Base-by-base conservation (phyloP, 352 stramenopile species). In the Pythium vanterpoolii region DNA sequence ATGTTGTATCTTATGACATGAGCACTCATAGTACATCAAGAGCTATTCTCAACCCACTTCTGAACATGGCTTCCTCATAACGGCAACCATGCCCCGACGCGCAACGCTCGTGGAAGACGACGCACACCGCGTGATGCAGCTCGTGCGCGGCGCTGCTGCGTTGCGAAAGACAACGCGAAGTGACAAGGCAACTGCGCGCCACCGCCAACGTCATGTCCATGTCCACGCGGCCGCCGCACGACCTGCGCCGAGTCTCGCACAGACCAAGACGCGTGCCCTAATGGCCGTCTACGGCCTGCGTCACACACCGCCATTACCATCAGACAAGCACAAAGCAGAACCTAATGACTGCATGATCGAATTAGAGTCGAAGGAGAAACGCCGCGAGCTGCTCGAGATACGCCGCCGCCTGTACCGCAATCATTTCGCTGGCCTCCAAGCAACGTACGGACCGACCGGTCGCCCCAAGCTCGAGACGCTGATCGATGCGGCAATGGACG, bases 71-170 rank as follows among this genome's bases (percentile, higher is more conserved):
- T 60, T 52, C 59, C 8, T 9, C 18, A 48, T 11, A 21, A 19
- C 47, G 27, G 23, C 47, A 30, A 52, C n/a, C 5, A 38, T 45
- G 38, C 38, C 44, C 16, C 38, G 38, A 47, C 44, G 43, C 24
- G 33, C 54, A 36, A 24, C 31, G 36, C 73, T 73, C 26, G 64
- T 83, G 8, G 79, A 89, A 66, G 74, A 81, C 21, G 77, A 87
- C 62, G 55, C 84, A 34, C 69, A 76, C 33, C 79, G 79, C 28
- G 76, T 89, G 40, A 61, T 87, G 31, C 59, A 77, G 10, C 71
- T 89, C 30, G 76, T 60, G 34, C 36, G 69, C 4, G 44, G 47
- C 14, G 31, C 47, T 4, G 2, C 13, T 2, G 13, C 44, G n/a
- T 18, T 42, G 8, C 8, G 4, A 19, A 42, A 42, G 34, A 42